Base-by-base conservation (phyloP, 139 green algal species). In the Chara braunii region DNA sequence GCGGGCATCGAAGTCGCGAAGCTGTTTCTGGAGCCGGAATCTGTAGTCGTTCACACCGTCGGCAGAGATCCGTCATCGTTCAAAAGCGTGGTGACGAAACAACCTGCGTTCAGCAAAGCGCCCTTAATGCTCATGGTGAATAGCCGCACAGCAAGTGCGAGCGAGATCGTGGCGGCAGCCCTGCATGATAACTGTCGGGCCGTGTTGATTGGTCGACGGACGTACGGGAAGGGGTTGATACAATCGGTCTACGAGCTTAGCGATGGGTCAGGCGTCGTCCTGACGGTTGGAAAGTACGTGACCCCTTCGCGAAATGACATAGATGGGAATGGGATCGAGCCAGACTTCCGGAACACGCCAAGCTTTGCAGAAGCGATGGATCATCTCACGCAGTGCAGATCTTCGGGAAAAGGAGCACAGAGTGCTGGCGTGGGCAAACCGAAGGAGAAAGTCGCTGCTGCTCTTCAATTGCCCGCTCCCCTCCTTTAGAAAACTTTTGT, bases 251-350 rank as follows among this genome's bases (percentile, higher is more conserved):
- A 97, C 68, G 87, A 95, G 70, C 79, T 98, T n/a, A 75, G 54
- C 26, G 90, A 98, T 59, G 84, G 83, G 8, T 90, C 72, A 28
- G 90, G 90, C 0, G 75, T 98, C 43, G 85, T 91, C 24, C 64
- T 96, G 2, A 97, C 91, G 0, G 89, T 97, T 22, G 91, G 88
- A 33, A 92, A 94, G 70, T 98, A 98, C 65, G 61, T 96, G 24
- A 97, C 92, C 8, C 91, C 91, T 8, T 2, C 35, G 1, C 54
- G 76, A 6, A 78, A 44, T 1, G 81, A 93, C 68, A 89, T 93
- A 31, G 86, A 93, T 64, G 28, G 70, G 9, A 74, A 75, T 3
- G 86, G 86, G 26, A 83, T 93, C 22, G 35, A 34, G 22, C 81
- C 86, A 0, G 81, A 93, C 64, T 90, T 89, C 26, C 24, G 22